phyloP scores from a whole-genome alignment of 257 asterid species.

The Solanum pimpinellifolium region DNA sequence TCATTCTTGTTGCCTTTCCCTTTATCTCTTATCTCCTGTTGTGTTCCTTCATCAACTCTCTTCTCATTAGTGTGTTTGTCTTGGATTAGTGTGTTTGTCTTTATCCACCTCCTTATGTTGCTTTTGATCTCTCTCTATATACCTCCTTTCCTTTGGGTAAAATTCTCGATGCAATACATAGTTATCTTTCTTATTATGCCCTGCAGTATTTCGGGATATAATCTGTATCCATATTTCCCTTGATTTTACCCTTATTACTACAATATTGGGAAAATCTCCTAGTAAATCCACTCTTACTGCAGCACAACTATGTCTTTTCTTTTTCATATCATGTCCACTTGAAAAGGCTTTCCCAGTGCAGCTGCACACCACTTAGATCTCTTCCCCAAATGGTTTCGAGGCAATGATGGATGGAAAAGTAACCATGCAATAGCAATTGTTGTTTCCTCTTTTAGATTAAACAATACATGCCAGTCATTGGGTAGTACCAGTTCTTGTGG shows the following conservation, averaged over 20 bases:
- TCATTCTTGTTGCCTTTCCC: background rate
- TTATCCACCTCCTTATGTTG: background rate
- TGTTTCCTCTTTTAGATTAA: too few species aligned
- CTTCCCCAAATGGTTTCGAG: background rate
- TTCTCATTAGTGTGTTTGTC: background rate
- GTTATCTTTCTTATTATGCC: background rate
- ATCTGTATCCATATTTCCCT: background rate
- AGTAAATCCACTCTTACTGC: background rate
- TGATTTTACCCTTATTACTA: background rate
- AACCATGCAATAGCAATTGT: background rate
- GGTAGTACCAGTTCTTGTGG: background rate
- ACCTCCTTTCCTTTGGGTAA: background rate
- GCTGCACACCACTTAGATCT: background rate
- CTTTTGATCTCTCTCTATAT: background rate
- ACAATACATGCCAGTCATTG: background rate
- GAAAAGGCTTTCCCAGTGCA: background rate
- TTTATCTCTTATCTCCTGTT: background rate
- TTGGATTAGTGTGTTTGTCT: background rate
- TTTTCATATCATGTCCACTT: background rate
- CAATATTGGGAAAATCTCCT: background rate
- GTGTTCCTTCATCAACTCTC: background rate
- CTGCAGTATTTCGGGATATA: background rate
- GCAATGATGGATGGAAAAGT: background rate
- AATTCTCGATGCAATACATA: background rate
- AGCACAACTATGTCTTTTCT: background rate